Evolutionary conservation across 352 stramenopile species (phyloP), one percentile per base, ranked within the genome.

Genomic region (Pythium sp.): DNA sequence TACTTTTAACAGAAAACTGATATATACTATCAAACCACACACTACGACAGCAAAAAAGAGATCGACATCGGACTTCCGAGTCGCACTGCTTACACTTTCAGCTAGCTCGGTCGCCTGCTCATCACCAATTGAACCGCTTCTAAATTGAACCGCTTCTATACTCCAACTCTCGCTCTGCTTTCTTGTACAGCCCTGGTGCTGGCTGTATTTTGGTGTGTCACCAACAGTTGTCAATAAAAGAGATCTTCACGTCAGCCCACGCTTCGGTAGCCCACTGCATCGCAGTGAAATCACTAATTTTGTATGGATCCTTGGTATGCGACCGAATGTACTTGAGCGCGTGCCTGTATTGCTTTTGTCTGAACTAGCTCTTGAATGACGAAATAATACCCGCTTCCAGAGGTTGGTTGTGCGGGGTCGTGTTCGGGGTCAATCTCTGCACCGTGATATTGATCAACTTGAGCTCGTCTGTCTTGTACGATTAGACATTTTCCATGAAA

Each of bases 51-150:
- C 9, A 55, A 55, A 26, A 55, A 32, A 7, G 24, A 55, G 12
- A 55, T 55, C 7, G 47, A 55, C 47, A 55, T 55, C 47, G n/a
- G 47, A 55, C 47, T 55, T 55, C n/a, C 30, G 30, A 55, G n/a
- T 30, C n/a, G 47, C 6, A 55, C n/a, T 55, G 18, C 9, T n/a
- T 28, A 55, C 7, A 30, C 30, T n/a, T 18, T 55, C 47, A 30
- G 47, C 20, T 18, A 26, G 24, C 24, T 26, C 1, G 24, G 24
- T 26, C 24, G 24, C 24, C 24, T 26, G 24, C 24, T 26, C 24
- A 1, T 26, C 24, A 26, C 24, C 24, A 26, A 26, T 26, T 26
- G 24, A 26, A 26, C 24, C 24, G 24, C 24, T 26, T 26, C 24
- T 26, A 26, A 26, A 26, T 26, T 26, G 24, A 26, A 26, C 24